Base-by-base conservation (phyloP, 108 stramenopile genomes). In the Asterionellopsis glacialis region DNA sequence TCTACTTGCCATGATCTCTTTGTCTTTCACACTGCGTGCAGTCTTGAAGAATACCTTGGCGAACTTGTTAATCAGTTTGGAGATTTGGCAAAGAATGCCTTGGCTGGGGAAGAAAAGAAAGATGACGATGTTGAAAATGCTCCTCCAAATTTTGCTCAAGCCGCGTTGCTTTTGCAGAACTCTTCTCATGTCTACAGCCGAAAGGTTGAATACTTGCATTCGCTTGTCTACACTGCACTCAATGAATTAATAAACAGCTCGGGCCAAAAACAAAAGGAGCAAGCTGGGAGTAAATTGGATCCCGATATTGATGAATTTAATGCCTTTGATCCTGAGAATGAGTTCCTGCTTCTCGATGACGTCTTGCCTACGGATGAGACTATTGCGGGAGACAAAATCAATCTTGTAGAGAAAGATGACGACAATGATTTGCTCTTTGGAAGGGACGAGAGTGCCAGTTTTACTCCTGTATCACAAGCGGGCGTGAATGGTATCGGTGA, bases 141-240 rank as follows among this genome's bases (percentile, higher is more conserved):
- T 22, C 66, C 64, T 49, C 82, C 87, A 24, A 93, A 96, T 52
- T 99, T 99, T 74, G 92, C 97, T 15, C 83, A 92, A 47, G 98
- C 98, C 3, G 98, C 98, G 15, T 59, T 98, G 11, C 83, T 98
- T 54, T 77, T 99, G 19, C 95, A 99, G 57, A 94, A 85, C 40
- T 85, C 90, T 7, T 83, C 77, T 0, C 53, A 69, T 43, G 85
- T 85, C 19, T 98, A 99, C 80, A 79, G 81, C 64, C 87, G 90
- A 26, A 99, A 99, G 65, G 97, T 98, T 14, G 97, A 99, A 52
- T 94, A 95, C 64, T 75, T 98, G 22, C 83, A 99, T 74, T 62
- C 75, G 19, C 83, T 97, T 13, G 95, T 95, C 23, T 84, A 86
- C 62, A 76, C 83, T 53, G 79, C 88, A 4, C 66, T 96, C 21